Base-by-base conservation (phyloP, 495 filamentous ascomycete genomes). In the Friedmanniomyces simplex region DNA sequence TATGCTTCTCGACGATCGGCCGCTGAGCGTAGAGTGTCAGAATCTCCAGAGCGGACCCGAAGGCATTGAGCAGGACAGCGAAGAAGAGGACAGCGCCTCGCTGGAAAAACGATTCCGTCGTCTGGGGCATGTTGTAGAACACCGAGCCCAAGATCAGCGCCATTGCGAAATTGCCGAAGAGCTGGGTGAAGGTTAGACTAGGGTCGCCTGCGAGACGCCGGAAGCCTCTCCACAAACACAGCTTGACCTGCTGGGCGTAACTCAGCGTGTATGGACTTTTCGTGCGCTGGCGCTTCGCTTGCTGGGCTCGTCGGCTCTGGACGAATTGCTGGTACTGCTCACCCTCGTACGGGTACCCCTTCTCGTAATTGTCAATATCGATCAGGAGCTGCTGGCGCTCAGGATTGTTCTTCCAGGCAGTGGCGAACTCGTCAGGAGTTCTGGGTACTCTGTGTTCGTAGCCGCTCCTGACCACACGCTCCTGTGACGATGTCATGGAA, bases 1-100 rank as follows among this genome's bases (percentile, higher is more conserved):
- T 73, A 64, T 96, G 91, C 66, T 96, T 96, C 66, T 96, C 90
- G 54, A 96, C 89, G 64, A 96, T 95, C 0, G 87, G 83, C 14
- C 90, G 82, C 78, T 95, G 91, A 24, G 86, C 82, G 71, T 89
- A 96, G 4, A 95, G 77, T 1, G 86, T 90, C 28, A 95, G 71
- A 69, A 89, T 89, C 73, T 81, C 55, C 13, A 64, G 52, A 1
- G 59, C 55, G 18, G 53, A 50, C 41, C 83, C 74, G 60, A 96
- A 95, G 25, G 89, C 89, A 68, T 91, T 94, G 69, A 94, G 78
- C 36, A 96, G 75, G 65, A 91, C 82, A 32, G 88, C 83, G 67
- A 95, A 94, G 77, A 95, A 96, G 11, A 96, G 73, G 3, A 96
- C 72, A 45, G 85, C 85, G n/a, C 86, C 88, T 20, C 87, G 79